These are phyloP conservation scores for Russula compacta DNA, from an alignment of 768 basidiomycete genomes.

Conservation along the genomic window DNA sequence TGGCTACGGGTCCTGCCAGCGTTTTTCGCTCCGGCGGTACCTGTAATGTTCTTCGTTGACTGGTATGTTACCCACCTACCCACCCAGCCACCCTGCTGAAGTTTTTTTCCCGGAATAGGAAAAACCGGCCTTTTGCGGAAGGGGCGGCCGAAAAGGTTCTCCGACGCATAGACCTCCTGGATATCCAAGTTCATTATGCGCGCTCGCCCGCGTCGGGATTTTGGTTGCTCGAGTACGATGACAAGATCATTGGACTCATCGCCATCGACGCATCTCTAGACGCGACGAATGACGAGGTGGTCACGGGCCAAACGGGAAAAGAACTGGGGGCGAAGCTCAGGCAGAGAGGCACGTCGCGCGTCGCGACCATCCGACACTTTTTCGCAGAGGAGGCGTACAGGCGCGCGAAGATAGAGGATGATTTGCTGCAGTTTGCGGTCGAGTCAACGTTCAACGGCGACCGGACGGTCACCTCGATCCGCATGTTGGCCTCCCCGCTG, in stretches of 20 bases:
- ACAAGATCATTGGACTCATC: slow-evolving; percentile 55
- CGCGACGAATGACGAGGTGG: slow-evolving; percentile 27
- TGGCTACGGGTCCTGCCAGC: slow-evolving; percentile 57
- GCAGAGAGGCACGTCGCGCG: slow-evolving; percentile 33
- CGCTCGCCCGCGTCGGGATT: slow-evolving; percentile 56
- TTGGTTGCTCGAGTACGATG: slow-evolving; percentile 56
- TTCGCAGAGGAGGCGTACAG: slow-evolving; percentile 62
- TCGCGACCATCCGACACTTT: slow-evolving; percentile 68
- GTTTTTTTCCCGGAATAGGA: slow-evolving; percentile 38
- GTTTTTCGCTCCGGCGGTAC: slow-evolving; percentile 53
- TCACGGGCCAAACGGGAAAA: slow-evolving; percentile 20
- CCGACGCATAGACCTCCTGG: slow-evolving; percentile 43
- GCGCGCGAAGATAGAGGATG: slow-evolving; percentile 46
- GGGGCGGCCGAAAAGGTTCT: slow-evolving; percentile 41
- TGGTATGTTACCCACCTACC: too few species aligned
- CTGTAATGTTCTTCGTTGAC: slow-evolving; percentile 57
- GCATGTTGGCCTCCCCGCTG: slow-evolving; percentile 41
- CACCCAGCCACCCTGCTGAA: too few species aligned
- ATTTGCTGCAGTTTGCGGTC: slow-evolving; percentile 54
- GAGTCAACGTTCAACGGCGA: slow-evolving; percentile 45
- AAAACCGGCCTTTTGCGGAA: slow-evolving; percentile 64
- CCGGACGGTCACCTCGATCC: slow-evolving; percentile 36
- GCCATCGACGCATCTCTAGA: slow-evolving; percentile 56
- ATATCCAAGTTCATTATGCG: slow-evolving; percentile 48
- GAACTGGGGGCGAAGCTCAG: slow-evolving; percentile 15